These are phyloP conservation scores for Camellia oleifera DNA, from an alignment of 179 eudicot species.

Conservation along the genomic window DNA sequence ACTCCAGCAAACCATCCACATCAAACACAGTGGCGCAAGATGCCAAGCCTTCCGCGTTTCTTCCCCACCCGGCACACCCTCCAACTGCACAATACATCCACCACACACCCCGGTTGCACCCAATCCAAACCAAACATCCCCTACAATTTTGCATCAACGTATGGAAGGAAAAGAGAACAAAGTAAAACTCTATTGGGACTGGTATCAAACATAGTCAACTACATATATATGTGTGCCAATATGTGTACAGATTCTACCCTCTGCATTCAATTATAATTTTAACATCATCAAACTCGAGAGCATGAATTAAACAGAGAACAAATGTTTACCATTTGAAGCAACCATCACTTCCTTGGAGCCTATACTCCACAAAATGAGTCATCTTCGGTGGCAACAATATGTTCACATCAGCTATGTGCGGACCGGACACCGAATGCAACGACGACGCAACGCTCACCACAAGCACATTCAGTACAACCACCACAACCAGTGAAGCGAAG, in stretches of 20 bases:
- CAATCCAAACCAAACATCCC: too few species aligned
- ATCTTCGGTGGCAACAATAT: constrained; percentile 78
- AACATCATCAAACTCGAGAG: background rate
- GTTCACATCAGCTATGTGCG: constrained; percentile 85
- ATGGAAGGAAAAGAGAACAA: too few species aligned
- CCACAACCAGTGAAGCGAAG: constrained; percentile 1
- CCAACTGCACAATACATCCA: too few species aligned
- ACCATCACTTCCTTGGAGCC: constrained; percentile 78
- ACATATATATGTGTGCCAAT: too few species aligned
- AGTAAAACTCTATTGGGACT: too few species aligned
- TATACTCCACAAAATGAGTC: constrained; percentile 77
- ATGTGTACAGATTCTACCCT: background rate
- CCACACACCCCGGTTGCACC: too few species aligned
- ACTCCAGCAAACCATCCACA: too few species aligned
- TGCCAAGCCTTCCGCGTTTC: too few species aligned
- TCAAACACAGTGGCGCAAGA: too few species aligned
- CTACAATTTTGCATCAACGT: too few species aligned
- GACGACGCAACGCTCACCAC: constrained; percentile 14
- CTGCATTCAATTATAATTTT: background rate
- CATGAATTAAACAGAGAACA: background rate
- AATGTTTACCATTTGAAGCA: constrained; percentile 80
- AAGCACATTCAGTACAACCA: background rate
- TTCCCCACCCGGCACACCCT: too few species aligned
- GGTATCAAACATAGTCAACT: too few species aligned
- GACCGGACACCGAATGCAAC: constrained; percentile 42